A percentile compares a stretch with the other conserved stretches of the same genome.
Conservation (phyloP, 768 basidiomycete species). For the Mrakia hoshinonis region DNA sequence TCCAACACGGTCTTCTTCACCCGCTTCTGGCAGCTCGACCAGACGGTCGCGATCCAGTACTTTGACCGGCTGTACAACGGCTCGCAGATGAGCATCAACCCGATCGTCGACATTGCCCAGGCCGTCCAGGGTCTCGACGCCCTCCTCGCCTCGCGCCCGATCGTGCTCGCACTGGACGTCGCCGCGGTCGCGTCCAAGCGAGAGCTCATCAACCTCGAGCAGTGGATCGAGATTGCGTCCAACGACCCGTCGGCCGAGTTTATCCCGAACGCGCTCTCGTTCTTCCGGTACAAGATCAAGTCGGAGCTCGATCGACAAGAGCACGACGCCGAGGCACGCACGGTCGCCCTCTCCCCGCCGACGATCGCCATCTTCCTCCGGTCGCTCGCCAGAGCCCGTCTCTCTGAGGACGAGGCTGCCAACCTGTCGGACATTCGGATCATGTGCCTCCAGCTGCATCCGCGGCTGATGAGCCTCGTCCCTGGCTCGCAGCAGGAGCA, state of each 20-base stretch:
- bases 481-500: conserved; percentile 77
- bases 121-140: conserved; percentile 73
- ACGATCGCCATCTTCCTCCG: conserved; percentile 89
- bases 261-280: conserved; percentile 73
- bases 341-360: conserved; percentile 76
- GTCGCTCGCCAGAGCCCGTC: conserved; percentile 54
- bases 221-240: conserved; percentile 89
- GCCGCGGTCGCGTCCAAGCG: conserved; percentile 85
- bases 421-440: conserved; percentile 87
- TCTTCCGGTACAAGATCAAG: conserved; percentile 86
- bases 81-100: conserved; percentile 82
- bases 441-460: conserved; percentile 85
- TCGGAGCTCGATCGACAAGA: conserved; percentile 66
- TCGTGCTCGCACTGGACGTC: conserved; percentile 83
- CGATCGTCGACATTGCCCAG: conserved; percentile 89
- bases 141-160: conserved; percentile 80
- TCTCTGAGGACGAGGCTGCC: conserved; percentile 62
- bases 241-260: conserved; percentile 73
- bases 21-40: conserved; percentile 87
- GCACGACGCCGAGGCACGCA: conserved; percentile 56
- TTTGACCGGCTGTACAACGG: conserved; percentile 89
- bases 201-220: conserved; percentile 90
- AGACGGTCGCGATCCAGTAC: conserved; percentile 72
- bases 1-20: conserved; percentile 96
- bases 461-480: conserved; percentile 85